phyloP scores from a whole-genome alignment of 805 yeast species.

The Jamesozyma lodderae region DNA sequence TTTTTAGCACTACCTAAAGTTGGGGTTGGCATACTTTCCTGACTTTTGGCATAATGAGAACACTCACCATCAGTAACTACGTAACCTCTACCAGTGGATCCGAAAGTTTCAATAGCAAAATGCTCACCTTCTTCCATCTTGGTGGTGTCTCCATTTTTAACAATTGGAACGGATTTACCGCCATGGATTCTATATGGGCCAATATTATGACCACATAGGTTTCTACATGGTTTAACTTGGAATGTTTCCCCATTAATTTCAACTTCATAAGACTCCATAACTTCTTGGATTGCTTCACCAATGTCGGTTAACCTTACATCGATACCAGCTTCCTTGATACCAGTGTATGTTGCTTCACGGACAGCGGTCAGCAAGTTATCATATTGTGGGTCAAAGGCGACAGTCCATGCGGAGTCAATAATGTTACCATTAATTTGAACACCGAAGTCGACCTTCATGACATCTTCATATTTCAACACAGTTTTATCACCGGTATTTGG shows the following conservation, averaged over 20 bases:
- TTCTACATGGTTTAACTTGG: conserved; percentile 83
- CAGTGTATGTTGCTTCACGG: conserved; percentile 87
- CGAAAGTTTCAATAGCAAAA: conserved; percentile 97
- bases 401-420: conserved; percentile 91
- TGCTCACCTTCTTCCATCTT: conserved; percentile 99
- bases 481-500: conserved; percentile 92
- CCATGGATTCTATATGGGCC: conserved; percentile 80
- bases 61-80: conserved; percentile 84
- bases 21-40: conserved; percentile 26
- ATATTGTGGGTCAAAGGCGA: conserved; percentile 76
- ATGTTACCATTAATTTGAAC: conserved; percentile 93
- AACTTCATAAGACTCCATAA: conserved; percentile 92
- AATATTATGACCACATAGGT: conserved; percentile 91
- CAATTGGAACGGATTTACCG: conserved; percentile 95
- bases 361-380: conserved; percentile 79
- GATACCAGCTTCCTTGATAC: conserved; percentile 86
- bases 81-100: conserved; percentile 91
- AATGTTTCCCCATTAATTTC: conserved; percentile 79
- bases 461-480: conserved; percentile 76
- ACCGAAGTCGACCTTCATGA: conserved; percentile 94
- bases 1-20: conserved; percentile 58
- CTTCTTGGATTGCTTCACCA: conserved; percentile 93
- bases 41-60: conserved; percentile 77
- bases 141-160: conserved; percentile 84
- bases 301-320: conserved; percentile 92